Conservation (phyloP, 257 asterid species). For the Striga asiatica region DNA sequence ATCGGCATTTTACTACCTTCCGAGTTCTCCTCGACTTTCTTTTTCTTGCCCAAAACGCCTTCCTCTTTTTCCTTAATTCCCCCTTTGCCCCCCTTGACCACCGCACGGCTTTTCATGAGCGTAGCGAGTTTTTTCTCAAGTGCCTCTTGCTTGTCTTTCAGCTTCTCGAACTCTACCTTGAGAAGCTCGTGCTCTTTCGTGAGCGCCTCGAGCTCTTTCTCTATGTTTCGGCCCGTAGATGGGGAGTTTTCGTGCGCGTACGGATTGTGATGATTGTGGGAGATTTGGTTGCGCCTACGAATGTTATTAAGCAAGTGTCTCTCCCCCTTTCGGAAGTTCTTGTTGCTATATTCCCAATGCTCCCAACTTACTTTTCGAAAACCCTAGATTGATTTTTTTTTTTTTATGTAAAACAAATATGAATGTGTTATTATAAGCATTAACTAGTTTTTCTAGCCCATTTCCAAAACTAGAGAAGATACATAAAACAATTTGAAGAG, state of each 20-base stretch:
- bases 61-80: background rate
- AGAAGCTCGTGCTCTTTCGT: conserved; percentile 15
- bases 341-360: conserved; percentile 38
- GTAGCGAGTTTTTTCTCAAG: conserved; percentile 19
- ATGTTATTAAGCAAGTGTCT: conserved; percentile 29
- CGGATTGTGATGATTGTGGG: background rate
- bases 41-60: conserved; percentile 4
- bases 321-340: conserved; percentile 39
- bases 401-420: background rate
- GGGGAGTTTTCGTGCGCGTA: background rate
- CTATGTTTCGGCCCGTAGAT: background rate
- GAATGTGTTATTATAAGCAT: background rate
- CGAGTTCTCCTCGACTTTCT: conserved; percentile 5
- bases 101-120: conserved; percentile 14
- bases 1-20: background rate
- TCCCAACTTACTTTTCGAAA: conserved; percentile 45
- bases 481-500: background rate
- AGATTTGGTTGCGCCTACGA: conserved; percentile 20
- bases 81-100: background rate
- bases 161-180: conserved; percentile 18
- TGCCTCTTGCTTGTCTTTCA: conserved; percentile 17
- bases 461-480: background rate
- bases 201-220: conserved; percentile 19
- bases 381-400: conserved; percentile 17
- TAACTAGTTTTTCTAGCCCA: background rate